Percentiles rank a stretch among this genome's conserved stretches.
Conservation (phyloP, 2,329 filamentous ascomycete genomes). For the Neofusicoccum ribis region DNA sequence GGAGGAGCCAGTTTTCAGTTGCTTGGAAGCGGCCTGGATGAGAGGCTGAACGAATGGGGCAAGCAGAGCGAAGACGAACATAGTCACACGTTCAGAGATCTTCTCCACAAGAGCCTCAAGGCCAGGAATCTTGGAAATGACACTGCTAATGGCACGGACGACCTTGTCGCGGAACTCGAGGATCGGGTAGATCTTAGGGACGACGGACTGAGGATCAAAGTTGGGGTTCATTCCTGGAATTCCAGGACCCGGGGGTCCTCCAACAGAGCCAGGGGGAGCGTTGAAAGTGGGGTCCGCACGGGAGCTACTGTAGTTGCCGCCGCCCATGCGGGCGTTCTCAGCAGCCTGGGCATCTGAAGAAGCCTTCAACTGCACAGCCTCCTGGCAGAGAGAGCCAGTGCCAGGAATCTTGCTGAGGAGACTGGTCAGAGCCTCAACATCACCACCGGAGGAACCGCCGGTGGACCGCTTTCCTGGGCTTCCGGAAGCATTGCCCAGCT, state of each 20-base stretch:
- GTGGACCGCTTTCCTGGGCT: constrained; percentile 33
- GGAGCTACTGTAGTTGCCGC: constrained; percentile 45
- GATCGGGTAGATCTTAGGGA: constrained; percentile 83
- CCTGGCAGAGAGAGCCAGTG: constrained; percentile 46
- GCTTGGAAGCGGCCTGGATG: constrained; percentile 81
- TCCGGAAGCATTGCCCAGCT: constrained; percentile 42
- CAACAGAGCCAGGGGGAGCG: constrained; percentile 46
- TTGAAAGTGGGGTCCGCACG: constrained; percentile 40
- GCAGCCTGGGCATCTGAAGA: constrained; percentile 50
- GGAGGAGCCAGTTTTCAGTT: constrained; percentile 82
- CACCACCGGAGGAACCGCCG: constrained; percentile 33
- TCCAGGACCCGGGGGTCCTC: constrained; percentile 48
- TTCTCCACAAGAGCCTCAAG: constrained; percentile 88
- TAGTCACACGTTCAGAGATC: constrained; percentile 87
- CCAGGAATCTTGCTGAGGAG: constrained; percentile 74
- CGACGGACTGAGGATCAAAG: constrained; percentile 61
- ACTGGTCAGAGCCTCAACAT: constrained; percentile 58
- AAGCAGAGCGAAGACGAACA: constrained; percentile 87
- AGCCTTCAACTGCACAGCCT: constrained; percentile 49
- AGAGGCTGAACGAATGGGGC: constrained; percentile 91
- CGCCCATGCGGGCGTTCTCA: constrained; percentile 29
- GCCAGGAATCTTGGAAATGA: constrained; percentile 89
- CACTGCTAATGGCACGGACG: constrained; percentile 78
- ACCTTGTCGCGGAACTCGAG: constrained; percentile 92
- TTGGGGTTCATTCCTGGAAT: constrained; percentile 73